phyloP scores from a whole-genome alignment of 2,329 filamentous ascomycete genomes.

The Botrytis medusae region DNA sequence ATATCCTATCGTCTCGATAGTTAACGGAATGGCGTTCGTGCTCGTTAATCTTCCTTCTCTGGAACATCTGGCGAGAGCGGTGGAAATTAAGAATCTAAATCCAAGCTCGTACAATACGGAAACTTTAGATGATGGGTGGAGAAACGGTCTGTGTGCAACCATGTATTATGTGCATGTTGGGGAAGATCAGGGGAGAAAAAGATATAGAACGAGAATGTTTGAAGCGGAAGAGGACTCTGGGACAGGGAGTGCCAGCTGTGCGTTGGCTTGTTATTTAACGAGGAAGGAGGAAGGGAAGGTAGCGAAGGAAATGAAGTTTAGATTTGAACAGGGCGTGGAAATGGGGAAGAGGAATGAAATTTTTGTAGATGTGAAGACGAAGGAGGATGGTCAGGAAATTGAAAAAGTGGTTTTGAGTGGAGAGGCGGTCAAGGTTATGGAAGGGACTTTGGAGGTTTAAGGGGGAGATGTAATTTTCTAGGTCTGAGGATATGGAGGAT shows the following conservation, averaged over 20 bases:
- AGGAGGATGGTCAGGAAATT: constrained; percentile 22
- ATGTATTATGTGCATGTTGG: constrained; percentile 37
- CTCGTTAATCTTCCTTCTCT: constrained; percentile 61
- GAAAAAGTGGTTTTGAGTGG: constrained; percentile 32
- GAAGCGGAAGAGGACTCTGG: constrained; percentile 56
- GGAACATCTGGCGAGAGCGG: constrained; percentile 45
- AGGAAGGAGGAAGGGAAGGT: constrained; percentile 43
- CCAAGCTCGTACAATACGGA: constrained; percentile 35
- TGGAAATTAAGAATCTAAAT: constrained; percentile 34
- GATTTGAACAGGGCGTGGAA: constrained; percentile 65
- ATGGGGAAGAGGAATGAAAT: constrained; percentile 51
- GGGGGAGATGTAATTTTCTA: neutral
- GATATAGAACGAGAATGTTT: constrained; percentile 59
- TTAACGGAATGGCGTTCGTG: constrained; percentile 73
- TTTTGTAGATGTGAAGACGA: constrained; percentile 29
- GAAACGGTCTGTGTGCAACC: constrained; percentile 27
- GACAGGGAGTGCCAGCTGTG: constrained; percentile 62
- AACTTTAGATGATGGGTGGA: constrained; percentile 34
- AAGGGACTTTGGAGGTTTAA: constrained; percentile 29
- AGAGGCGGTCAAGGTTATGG: constrained; percentile 32
- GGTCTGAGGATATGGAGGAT: neutral
- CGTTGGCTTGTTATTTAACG: constrained; percentile 55
- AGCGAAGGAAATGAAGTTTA: constrained; percentile 43
- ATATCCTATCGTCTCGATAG: constrained; percentile 58
- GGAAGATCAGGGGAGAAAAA: constrained; percentile 34